Evolutionary conservation across 257 asterid species (phyloP).

Genomic region (Leptodermis oblonga): DNA sequence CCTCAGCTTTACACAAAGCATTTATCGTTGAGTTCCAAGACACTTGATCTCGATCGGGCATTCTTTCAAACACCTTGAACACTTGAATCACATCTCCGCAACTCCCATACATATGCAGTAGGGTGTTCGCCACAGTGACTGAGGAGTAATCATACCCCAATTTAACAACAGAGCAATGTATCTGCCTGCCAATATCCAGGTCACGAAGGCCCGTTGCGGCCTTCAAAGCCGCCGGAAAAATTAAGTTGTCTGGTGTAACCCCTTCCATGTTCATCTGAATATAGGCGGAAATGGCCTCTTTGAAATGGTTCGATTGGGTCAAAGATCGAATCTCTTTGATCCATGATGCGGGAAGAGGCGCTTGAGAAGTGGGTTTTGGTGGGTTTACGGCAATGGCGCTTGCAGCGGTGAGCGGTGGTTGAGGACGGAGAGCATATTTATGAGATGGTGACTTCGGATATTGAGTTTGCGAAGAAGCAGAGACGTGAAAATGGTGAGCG

Average conservation of each 20-base stretch:
- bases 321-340: conserved; percentile 58
- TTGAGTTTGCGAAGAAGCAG: conserved; percentile 15
- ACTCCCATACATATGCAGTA: conserved; percentile 59
- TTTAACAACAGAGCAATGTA: conserved; percentile 54
- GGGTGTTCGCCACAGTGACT: conserved; percentile 61
- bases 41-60: conserved; percentile 69
- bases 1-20: conserved; percentile 60
- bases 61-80: conserved; percentile 62
- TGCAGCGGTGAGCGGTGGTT: conserved; percentile 4
- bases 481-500: conserved; percentile 18
- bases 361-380: conserved; percentile 21
- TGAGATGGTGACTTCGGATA: conserved; percentile 9
- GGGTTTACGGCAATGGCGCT: conserved; percentile 16
- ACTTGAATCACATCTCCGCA: conserved; percentile 43
- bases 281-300: conserved; percentile 58
- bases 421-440: not conserved
- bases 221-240: conserved; percentile 70
- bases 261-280: conserved; percentile 57
- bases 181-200: conserved; percentile 59
- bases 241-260: conserved; percentile 63
- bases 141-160: conserved; percentile 53
- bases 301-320: conserved; percentile 49
- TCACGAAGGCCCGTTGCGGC: conserved; percentile 65
- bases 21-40: conserved; percentile 83
- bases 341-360: conserved; percentile 53